Percentiles rank a stretch among this genome's conserved stretches.
These are phyloP conservation scores for Vanrija sp. DNA, from an alignment of 1,284 basidiomycete genomes.

Conservation along the genomic window DNA sequence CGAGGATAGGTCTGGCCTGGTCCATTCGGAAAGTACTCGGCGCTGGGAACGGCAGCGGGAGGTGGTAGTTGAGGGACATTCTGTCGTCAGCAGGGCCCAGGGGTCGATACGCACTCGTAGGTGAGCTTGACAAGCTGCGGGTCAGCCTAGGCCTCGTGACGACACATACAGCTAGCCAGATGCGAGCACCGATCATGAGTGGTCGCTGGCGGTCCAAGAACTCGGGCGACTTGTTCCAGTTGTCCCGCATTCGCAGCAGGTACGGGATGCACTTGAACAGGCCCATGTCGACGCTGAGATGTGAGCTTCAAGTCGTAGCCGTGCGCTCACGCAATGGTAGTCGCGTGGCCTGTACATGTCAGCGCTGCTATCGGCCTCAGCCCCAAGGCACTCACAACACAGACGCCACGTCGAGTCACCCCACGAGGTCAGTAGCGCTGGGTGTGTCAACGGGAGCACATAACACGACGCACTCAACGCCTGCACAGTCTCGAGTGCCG, in stretches of 20 bases:
- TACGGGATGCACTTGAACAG: conserved; percentile 25
- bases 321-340: conserved; percentile 19
- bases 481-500: conserved; percentile 28
- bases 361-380: neutral
- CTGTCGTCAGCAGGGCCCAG: conserved; percentile 1
- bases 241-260: conserved; percentile 11
- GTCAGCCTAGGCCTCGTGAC: neutral
- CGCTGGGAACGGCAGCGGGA: conserved; percentile 9
- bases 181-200: conserved; percentile 20
- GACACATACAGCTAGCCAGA: conserved; percentile 20
- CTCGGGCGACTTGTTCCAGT: neutral
- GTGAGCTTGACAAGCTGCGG: conserved; percentile 7
- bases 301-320: too few species aligned
- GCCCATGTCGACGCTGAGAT: conserved; percentile 26
- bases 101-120: conserved; percentile 8
- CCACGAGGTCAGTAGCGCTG: conserved; percentile 11
- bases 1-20: conserved; percentile 15
- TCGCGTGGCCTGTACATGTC: conserved; percentile 11
- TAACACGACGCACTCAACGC: conserved; percentile 19
- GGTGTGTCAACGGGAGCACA: neutral
- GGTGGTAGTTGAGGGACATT: conserved; percentile 26
- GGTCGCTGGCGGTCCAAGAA: conserved; percentile 5
- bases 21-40: conserved; percentile 7
- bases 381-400: conserved; percentile 3
- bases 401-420: conserved; percentile 24